A percentile compares a stretch with the other conserved stretches of the same genome.
phyloP scores from a whole-genome alignment of 345 rosid species.

The Euclidium syriacum region DNA sequence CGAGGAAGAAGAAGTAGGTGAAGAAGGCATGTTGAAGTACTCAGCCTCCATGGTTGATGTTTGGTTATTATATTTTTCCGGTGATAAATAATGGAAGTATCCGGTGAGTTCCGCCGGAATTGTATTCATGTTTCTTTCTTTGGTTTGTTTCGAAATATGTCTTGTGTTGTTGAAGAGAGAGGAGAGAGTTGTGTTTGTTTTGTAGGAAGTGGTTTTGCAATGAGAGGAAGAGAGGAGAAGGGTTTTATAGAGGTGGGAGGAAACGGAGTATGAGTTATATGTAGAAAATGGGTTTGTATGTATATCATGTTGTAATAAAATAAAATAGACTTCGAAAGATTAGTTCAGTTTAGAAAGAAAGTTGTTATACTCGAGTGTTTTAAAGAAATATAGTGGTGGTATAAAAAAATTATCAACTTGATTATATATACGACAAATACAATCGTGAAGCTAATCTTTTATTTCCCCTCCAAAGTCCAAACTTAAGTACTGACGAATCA shows the following conservation, averaged over 20 bases:
- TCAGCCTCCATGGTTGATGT: slow-evolving; percentile 22
- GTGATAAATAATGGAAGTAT: slow-evolving; percentile 36
- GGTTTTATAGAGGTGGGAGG: slow-evolving; percentile 46
- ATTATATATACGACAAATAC: not conserved
- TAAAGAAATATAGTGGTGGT: slow-evolving; percentile 2
- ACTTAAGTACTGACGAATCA: too few relatives aligned
- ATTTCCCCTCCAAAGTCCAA: too few relatives aligned
- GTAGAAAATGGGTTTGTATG: slow-evolving; percentile 1
- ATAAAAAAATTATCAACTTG: not conserved
- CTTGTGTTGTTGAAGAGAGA: not conserved
- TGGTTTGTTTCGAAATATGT: not conserved
- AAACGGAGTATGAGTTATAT: slow-evolving; percentile 10
- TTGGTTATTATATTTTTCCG: slow-evolving; percentile 33
- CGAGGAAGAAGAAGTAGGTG: slow-evolving; percentile 30
- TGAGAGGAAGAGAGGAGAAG: slow-evolving; percentile 27
- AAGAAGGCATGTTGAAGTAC: slow-evolving; percentile 38
- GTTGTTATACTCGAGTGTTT: not conserved
- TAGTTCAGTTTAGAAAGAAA: not conserved
- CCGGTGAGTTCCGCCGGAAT: slow-evolving; percentile 51
- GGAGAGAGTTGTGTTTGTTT: slow-evolving; percentile 9
- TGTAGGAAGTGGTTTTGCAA: slow-evolving; percentile 27
- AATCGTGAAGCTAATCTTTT: too few relatives aligned
- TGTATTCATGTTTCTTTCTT: slow-evolving; percentile 37
- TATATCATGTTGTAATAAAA: not conserved
- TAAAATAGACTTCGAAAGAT: not conserved